These are phyloP conservation scores for Penicillium ochrochloron DNA, from an alignment of 495 filamentous ascomycete species.

Conservation along the genomic window DNA sequence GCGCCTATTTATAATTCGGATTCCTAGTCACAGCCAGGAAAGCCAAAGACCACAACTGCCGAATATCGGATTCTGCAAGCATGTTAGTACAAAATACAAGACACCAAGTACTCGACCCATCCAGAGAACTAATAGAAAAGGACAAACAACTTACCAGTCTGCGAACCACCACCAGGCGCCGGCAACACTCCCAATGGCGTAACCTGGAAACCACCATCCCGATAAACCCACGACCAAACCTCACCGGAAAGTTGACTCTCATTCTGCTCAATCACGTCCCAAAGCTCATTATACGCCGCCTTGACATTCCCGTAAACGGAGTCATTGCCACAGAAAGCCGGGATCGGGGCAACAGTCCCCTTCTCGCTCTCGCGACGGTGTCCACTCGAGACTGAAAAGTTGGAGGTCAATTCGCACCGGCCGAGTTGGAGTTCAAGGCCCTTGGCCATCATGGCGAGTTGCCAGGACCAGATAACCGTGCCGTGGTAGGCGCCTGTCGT, in stretches of 20 bases:
- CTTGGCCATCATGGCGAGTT: slow-evolving; percentile 65
- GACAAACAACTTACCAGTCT: slow-evolving; percentile 33
- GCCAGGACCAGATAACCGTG: slow-evolving; percentile 70
- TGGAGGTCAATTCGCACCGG: slow-evolving; percentile 42
- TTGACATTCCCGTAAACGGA: slow-evolving; percentile 53
- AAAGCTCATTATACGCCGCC: slow-evolving; percentile 62
- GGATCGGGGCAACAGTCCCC: slow-evolving; percentile 24
- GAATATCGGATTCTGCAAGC: slow-evolving; percentile 29
- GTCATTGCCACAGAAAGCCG: slow-evolving; percentile 54
- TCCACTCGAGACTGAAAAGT: slow-evolving; percentile 11
- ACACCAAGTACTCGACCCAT: background rate
- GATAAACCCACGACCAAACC: slow-evolving; percentile 67
- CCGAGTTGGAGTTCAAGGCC: slow-evolving; percentile 56
- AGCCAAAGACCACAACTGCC: slow-evolving; percentile 31
- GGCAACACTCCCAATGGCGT: slow-evolving; percentile 57
- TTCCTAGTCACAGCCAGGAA: slow-evolving; percentile 31
- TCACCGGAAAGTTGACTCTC: slow-evolving; percentile 56
- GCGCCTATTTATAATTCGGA: slow-evolving; percentile 15
- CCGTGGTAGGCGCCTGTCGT: slow-evolving; percentile 65
- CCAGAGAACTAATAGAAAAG: background rate
- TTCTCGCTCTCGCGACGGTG: background rate
- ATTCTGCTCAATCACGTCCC: slow-evolving; percentile 64
- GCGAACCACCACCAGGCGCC: slow-evolving; percentile 48
- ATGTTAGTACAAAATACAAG: slow-evolving; percentile 5
- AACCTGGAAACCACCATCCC: slow-evolving; percentile 49